A percentile compares a stretch with the other conserved stretches of the same genome.
phyloP scores from a whole-genome alignment of 2,329 filamentous ascomycete species.

The Claviceps monticola region DNA sequence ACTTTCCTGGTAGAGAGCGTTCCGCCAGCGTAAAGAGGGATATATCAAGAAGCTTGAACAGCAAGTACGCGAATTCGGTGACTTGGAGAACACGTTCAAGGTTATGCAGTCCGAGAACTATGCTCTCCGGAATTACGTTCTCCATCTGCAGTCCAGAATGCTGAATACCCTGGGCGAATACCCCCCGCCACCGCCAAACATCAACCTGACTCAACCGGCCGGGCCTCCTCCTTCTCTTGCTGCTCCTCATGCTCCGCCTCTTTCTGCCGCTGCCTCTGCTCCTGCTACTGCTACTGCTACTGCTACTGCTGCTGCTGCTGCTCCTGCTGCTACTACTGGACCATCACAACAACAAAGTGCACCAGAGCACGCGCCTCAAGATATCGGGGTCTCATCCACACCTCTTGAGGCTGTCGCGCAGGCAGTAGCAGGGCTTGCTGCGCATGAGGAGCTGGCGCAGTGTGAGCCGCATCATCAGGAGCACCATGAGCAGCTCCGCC shows the following conservation, averaged over 20 bases:
- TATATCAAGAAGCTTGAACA: conserved; percentile 97
- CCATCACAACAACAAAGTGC: conserved; percentile 12
- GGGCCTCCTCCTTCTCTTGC: background rate
- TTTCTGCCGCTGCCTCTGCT: background rate
- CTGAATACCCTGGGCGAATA: conserved; percentile 73
- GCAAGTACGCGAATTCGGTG: conserved; percentile 69
- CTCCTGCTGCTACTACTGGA: background rate
- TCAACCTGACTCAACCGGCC: conserved; percentile 43
- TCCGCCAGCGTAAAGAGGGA: conserved; percentile 91
- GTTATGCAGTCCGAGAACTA: conserved; percentile 80
- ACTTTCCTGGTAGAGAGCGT: conserved; percentile 57
- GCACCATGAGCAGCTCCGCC: background rate
- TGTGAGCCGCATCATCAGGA: conserved; percentile 18
- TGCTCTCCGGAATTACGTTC: conserved; percentile 79
- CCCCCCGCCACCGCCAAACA: conserved; percentile 67
- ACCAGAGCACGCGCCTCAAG: conserved; percentile 13
- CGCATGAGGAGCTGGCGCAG: conserved; percentile 24
- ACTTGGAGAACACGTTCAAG: conserved; percentile 66
- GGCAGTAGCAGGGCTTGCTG: conserved; percentile 30
- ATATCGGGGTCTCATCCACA: conserved; percentile 19
- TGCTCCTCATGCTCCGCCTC: background rate
- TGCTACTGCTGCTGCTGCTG: background rate
- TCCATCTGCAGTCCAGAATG: conserved; percentile 75
- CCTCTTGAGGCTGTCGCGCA: conserved; percentile 37
- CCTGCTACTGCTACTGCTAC: conserved; percentile 7